Evolutionary conservation across 371 early-diverging fungal genomes (phyloP), one percentile per base, ranked within the genome.

Genomic region (Modicella reniformis): DNA sequence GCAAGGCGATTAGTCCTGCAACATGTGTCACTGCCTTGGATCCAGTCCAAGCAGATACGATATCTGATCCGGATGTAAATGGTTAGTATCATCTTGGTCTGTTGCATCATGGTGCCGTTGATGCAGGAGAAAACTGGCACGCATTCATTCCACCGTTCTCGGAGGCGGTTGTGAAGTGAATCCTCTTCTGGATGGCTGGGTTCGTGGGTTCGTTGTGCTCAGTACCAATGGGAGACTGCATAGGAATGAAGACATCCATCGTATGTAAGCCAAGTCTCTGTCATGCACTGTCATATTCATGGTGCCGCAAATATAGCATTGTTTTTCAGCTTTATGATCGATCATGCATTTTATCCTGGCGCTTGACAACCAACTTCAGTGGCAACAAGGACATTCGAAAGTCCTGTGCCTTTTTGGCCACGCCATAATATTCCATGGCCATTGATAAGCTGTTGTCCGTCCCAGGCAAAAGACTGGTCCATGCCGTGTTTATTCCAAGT

Each of bases 101-200:
- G 92, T 91, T 0, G 95, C 94, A 9, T 96, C 51, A 97, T 82
- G 2, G 94, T 96, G 37, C 89, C 84, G 92, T 91, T 19, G 92
- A 89, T 19, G 93, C 94, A 25, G 99, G 98, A 0, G 94, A 93
- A 60, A 87, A 90, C 37, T 84, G 74, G 77, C 98, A 97, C 1
- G 97, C 97, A 74, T 94, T 90, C 64, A 83, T 84, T 48, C 83
- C 87, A 47, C 86, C 85, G 53, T 88, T 89, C 12, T 90, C 90
- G 15, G 90, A 88, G 58, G 89, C 89, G 37, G 88, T 81, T 0
- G 82, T 70, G 48, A 89, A 85, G 69, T 88, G 87, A 15, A 89
- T 81, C 9, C 88, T 89, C 69, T 85, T 73, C 57, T 82, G 82
- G 40, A 88, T 81, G 10, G 89, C 87, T 52, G 82, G 83, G 59